phyloP scores from a whole-genome alignment of 2,329 filamentous ascomycete genomes.

The Zymoseptoria pseudotritici region DNA sequence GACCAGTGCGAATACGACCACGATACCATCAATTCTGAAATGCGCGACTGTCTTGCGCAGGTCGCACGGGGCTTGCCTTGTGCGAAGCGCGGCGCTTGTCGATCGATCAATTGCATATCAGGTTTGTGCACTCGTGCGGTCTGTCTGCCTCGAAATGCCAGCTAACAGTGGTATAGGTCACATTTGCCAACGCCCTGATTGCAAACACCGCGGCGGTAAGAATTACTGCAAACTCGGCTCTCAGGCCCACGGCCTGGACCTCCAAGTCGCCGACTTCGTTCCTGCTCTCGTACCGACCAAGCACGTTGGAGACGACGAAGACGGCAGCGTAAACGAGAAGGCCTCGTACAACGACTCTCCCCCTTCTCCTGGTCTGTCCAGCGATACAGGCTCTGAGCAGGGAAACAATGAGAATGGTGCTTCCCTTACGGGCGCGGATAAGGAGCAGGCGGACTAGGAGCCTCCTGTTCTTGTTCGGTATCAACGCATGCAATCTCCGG shows the following conservation, averaged over 20 bases:
- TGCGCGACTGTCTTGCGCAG: conserved; percentile 37
- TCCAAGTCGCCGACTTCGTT: conserved; percentile 11
- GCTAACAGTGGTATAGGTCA: conserved; percentile 32
- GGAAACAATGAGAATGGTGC: not conserved
- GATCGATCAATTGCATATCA: conserved; percentile 36
- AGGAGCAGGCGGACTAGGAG: not conserved
- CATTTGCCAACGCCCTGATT: conserved; percentile 33
- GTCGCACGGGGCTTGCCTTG: conserved; percentile 42
- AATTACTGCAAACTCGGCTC: conserved; percentile 19
- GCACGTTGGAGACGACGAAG: not conserved
- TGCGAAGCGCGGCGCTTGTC: conserved; percentile 34
- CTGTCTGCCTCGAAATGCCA: no score
- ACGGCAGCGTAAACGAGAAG: not conserved
- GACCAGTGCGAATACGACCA: conserved; percentile 43
- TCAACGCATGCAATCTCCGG: no score
- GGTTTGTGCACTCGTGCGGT: not conserved
- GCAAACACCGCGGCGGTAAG: conserved; percentile 21
- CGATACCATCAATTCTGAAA: conserved; percentile 32
- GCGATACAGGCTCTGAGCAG: not conserved
- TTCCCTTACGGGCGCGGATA: not conserved
- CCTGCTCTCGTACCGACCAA: not conserved
- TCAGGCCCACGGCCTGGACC: conserved; percentile 10
- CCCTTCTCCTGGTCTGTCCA: not conserved
- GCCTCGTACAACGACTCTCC: not conserved
- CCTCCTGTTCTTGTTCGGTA: no score